phyloP scores from a whole-genome alignment of 768 basidiomycete species.

The Strobilomyces dryophilus region DNA sequence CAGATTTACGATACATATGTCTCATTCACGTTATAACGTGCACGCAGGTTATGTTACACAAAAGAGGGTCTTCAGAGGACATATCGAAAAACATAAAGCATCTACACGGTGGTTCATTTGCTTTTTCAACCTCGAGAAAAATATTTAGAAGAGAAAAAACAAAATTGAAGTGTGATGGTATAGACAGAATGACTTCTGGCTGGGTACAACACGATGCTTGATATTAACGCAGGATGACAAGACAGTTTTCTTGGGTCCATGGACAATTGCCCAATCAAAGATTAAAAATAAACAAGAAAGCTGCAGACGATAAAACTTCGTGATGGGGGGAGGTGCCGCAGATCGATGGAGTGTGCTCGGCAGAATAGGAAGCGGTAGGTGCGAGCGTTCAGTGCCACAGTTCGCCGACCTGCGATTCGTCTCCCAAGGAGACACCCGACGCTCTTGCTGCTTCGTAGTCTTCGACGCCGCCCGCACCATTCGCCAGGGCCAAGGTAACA shows the following conservation, averaged over 20 bases:
- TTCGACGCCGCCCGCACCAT: constrained; percentile 55
- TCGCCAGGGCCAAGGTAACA: constrained; percentile 56
- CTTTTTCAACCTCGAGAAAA: constrained; percentile 1
- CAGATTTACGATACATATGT: background rate
- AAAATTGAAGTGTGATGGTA: constrained; percentile 20
- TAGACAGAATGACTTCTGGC: constrained; percentile 14
- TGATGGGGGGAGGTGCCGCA: background rate
- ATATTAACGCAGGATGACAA: constrained; percentile 22
- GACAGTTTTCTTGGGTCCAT: constrained; percentile 22
- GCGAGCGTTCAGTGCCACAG: constrained; percentile 46
- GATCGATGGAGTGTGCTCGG: constrained; percentile 4
- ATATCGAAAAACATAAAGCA: constrained; percentile 19
- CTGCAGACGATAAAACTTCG: constrained; percentile 3
- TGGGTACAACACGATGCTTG: constrained; percentile 26
- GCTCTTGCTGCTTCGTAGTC: constrained; percentile 51
- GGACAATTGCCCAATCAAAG: constrained; percentile 7
- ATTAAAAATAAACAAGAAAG: constrained; percentile 28
- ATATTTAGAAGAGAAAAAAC: constrained; percentile 4
- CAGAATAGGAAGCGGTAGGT: background rate
- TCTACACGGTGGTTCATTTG: constrained; percentile 17
- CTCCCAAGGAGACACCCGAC: constrained; percentile 31
- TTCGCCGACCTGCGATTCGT: constrained; percentile 51
- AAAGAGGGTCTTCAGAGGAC: constrained; percentile 8
- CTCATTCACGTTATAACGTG: background rate
- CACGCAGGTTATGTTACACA: constrained; percentile 22